Evolutionary conservation across 495 filamentous ascomycete species (phyloP).

Genomic region (Penicillium lividum): DNA sequence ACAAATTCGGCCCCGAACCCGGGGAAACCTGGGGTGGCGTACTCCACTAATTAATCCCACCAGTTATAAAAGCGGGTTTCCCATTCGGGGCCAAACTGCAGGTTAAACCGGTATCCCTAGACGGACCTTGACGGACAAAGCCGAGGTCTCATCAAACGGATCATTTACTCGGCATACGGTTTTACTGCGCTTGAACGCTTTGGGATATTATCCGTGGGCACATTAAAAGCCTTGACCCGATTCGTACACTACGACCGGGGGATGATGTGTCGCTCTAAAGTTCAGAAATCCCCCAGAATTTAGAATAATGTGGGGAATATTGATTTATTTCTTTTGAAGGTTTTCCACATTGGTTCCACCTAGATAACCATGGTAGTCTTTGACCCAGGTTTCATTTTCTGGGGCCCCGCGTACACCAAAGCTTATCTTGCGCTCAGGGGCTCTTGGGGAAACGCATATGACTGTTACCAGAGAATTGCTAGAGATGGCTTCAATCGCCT

Average conservation of each 20-base stretch:
- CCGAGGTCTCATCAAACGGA: neutral
- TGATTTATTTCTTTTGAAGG: neutral
- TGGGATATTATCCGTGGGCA: neutral
- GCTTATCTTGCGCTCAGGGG: neutral
- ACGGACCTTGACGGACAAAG: neutral
- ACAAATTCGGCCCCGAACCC: neutral
- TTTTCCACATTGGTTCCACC: neutral
- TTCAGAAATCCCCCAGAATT: neutral
- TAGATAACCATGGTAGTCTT: neutral
- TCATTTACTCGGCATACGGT: neutral
- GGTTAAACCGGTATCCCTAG: neutral
- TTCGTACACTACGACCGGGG: neutral
- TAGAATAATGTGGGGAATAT: neutral
- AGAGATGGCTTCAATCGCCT: neutral
- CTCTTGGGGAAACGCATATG: neutral
- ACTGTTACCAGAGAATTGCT: neutral
- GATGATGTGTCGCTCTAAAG: neutral
- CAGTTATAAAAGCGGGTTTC: neutral
- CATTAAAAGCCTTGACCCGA: neutral
- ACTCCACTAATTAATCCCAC: constrained; percentile 5
- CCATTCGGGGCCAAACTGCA: neutral
- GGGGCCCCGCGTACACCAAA: neutral
- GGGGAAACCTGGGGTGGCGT: constrained; percentile 3
- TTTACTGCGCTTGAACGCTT: neutral
- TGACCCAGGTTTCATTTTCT: neutral